Percentiles rank a stretch among this genome's conserved stretches.
Conservation (phyloP, 805 yeast genomes). For the Candida chilensis region DNA sequence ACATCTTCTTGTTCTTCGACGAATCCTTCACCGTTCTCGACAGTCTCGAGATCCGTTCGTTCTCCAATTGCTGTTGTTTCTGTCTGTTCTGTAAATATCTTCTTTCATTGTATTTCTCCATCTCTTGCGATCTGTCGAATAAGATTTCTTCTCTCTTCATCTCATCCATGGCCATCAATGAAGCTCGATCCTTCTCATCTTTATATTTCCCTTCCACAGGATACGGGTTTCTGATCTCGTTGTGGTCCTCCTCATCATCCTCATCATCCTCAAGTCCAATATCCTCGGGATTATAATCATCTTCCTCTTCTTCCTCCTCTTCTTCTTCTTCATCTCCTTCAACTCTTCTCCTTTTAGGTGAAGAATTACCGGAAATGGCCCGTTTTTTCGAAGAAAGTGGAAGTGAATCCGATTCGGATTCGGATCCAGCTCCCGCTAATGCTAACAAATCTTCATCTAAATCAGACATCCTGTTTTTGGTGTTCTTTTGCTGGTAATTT, state of each 20-base stretch:
- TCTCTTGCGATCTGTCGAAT: constrained; percentile 87
- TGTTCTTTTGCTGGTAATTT: too few species aligned
- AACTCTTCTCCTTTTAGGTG: constrained; percentile 20
- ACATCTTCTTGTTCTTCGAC: constrained; percentile 27
- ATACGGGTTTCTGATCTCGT: constrained; percentile 57
- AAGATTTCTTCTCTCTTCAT: constrained; percentile 85
- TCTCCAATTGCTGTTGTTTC: constrained; percentile 36
- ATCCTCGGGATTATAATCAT: constrained; percentile 24
- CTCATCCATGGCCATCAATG: constrained; percentile 72
- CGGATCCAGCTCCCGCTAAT: constrained; percentile 75
- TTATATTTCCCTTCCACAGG: constrained; percentile 90
- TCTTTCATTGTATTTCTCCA: constrained; percentile 83
- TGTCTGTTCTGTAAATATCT: constrained; percentile 78
- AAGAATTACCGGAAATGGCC: constrained; percentile 14
- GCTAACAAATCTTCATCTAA: constrained; percentile 95
- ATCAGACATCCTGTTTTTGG: constrained; percentile 55
- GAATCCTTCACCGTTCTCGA: constrained; percentile 14
- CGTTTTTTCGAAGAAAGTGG: constrained; percentile 19
- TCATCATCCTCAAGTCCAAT: constrained; percentile 12
- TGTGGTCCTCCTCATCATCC: constrained; percentile 25
- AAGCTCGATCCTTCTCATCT: constrained; percentile 66
- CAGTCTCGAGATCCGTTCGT: constrained; percentile 17
- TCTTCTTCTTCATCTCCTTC: constrained; percentile 22
- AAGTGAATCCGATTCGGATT: constrained; percentile 23
- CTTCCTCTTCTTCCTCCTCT: constrained; percentile 23